Evolutionary conservation across 2,329 filamentous ascomycete species (phyloP).

Genomic region (Penicillium sp.): DNA sequence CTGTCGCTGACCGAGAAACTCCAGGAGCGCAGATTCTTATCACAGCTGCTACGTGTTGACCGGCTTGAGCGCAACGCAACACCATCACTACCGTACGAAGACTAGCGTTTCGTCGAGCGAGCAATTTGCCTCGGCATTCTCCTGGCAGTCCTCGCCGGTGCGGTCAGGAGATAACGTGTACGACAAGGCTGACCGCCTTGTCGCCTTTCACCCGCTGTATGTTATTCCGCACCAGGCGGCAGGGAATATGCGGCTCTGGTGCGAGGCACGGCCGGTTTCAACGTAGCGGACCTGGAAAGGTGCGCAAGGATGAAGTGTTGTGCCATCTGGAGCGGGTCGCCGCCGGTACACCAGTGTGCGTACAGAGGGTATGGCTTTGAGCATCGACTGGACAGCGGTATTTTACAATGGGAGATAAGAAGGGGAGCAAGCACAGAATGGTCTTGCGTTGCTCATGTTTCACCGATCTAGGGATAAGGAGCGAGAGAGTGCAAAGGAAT

Average conservation of each 20-base stretch:
- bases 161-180: conserved; percentile 60
- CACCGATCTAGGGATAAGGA: not conserved
- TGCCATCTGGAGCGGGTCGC: not conserved
- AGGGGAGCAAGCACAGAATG: not conserved
- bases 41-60: conserved; percentile 91
- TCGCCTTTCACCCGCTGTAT: conserved; percentile 78
- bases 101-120: conserved; percentile 32
- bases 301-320: conserved; percentile 4
- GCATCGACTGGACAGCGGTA: not conserved
- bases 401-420: not conserved
- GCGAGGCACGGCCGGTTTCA: conserved; percentile 43
- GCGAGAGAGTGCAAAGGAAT: not conserved
- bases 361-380: not conserved
- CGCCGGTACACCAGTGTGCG: not conserved
- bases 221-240: conserved; percentile 74
- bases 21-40: conserved; percentile 78
- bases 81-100: conserved; percentile 56
- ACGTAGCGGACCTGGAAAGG: conserved; percentile 5
- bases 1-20: conserved; percentile 23
- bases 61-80: conserved; percentile 79
- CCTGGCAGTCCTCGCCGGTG: conserved; percentile 43
- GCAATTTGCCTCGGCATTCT: conserved; percentile 40
- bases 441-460: not conserved
- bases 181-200: conserved; percentile 69
- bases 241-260: conserved; percentile 66